Base-by-base conservation (phyloP, 176 grass and related monocot species). In the Carex cristatella region DNA sequence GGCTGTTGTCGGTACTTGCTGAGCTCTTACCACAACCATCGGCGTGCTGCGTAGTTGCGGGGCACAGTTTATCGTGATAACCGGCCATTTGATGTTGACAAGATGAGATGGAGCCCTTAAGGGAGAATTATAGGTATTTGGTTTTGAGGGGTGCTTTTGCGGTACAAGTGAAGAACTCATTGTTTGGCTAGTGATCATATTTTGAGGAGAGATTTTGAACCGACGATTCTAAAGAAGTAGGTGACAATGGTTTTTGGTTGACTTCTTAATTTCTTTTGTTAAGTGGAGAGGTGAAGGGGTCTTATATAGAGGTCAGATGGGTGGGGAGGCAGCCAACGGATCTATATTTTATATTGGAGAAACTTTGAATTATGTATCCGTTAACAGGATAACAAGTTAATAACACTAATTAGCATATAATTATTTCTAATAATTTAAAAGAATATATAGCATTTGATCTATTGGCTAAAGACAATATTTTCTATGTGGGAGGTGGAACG, bases 81-180 rank as follows among this genome's bases (percentile, higher is more conserved):
- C 62, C 44, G 42, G 81, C 81, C 81, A 83, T 68, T 63, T 16
- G 62, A 83, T 23, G 7, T 49, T 67, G 32, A 63, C 10, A 38
- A 15, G 32, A 4, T 83, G 55, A 54, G 23, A 16, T 7, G 27
- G 58, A 28, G 81, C 18, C 19, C 3, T 12, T 5, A 49, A 54
- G 40, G 11, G 40, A 0, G 44, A 69, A 18, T 12, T 68, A 31
- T 44, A 54, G 42, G 69, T 44, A 32, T 69, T 83, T 69, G 15
- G 11, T 54, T 11, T 27, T 8, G 80, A 83, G 13, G 42, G 35
- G 3, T 14, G 35, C 35, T 32, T 40, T 40, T 40, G 38, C 4
- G 4, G 61, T 2, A 68, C 81, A 54, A 68, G 18, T 4, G 81
- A 69, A 53, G 48, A 66, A 54, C 81, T 69, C 63, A 83, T 83